Conservation (phyloP, 176 grass and related monocot species). For the Phoenix dactylifera region DNA sequence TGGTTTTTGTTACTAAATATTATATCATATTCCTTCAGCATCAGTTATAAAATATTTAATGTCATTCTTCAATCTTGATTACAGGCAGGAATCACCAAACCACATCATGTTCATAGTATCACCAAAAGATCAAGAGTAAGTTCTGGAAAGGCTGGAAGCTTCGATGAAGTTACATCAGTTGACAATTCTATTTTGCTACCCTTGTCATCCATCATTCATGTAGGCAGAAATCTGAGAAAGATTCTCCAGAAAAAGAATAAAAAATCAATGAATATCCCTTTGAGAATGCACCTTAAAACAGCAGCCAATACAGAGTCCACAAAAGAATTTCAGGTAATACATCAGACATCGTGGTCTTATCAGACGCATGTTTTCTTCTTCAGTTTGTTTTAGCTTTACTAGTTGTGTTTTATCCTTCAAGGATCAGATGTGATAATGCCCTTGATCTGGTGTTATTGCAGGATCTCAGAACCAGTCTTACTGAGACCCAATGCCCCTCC, state of each 20-base stretch:
- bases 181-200: slow-evolving; percentile 45
- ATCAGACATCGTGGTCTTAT: too few relatives aligned
- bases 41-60: too few relatives aligned
- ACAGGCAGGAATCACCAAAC: slow-evolving; percentile 22
- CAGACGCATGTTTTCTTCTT: too few relatives aligned
- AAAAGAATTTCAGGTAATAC: slow-evolving; percentile 32
- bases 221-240: slow-evolving; percentile 30
- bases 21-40: too few relatives aligned
- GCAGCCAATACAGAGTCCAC: slow-evolving; percentile 5
- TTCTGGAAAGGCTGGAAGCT: slow-evolving; percentile 26
- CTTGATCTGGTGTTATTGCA: not conserved
- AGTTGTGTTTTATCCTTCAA: not conserved
- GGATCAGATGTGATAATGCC: not conserved
- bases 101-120: slow-evolving; percentile 9
- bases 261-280: slow-evolving; percentile 19
- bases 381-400: too few relatives aligned
- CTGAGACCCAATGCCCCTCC: not conserved
- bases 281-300: not conserved
- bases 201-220: slow-evolving; percentile 45
- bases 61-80: slow-evolving; percentile 7
- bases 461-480: not conserved
- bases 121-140: slow-evolving; percentile 16
- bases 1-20: too few relatives aligned
- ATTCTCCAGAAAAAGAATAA: slow-evolving; percentile 31
- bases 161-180: slow-evolving; percentile 20